Conservation (phyloP, 352 stramenopile genomes). For the Pythium graminicola region DNA sequence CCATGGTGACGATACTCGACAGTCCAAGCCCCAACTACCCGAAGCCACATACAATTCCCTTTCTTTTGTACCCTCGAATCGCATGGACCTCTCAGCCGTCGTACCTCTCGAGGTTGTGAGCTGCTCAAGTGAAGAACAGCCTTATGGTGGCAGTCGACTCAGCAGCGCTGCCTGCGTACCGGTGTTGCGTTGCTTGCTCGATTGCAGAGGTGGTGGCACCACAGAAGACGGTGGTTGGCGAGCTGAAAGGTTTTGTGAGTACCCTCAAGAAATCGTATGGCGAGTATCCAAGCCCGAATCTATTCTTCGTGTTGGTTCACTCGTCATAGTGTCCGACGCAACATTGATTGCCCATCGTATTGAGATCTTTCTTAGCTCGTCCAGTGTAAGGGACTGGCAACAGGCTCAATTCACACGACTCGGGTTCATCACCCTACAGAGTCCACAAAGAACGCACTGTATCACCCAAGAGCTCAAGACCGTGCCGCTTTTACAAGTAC, state of each 20-base stretch:
- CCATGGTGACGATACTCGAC: too few species aligned
- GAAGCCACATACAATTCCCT: too few species aligned
- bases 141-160: slow-evolving; percentile 18
- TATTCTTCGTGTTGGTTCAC: slow-evolving; percentile 17
- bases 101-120: slow-evolving; percentile 29
- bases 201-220: slow-evolving; percentile 2
- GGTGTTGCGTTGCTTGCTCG: slow-evolving; percentile 1
- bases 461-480: slow-evolving; percentile 45
- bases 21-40: too few species aligned
- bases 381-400: not conserved
- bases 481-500: slow-evolving; percentile 22
- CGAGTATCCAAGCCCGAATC: slow-evolving; percentile 23
- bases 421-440: slow-evolving; percentile 35
- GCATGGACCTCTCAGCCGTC: slow-evolving; percentile 11
- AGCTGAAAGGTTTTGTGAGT: slow-evolving; percentile 56
- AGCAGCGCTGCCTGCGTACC: slow-evolving; percentile 1
- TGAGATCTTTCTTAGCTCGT: slow-evolving; percentile 33
- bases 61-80: too few species aligned
- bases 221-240: slow-evolving; percentile 24
- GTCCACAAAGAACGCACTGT: slow-evolving; percentile 21
- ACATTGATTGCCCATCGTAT: slow-evolving; percentile 34
- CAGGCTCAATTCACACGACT: slow-evolving; percentile 29
- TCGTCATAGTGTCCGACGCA: slow-evolving; percentile 8
- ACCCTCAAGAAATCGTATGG: slow-evolving; percentile 51
- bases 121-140: slow-evolving; percentile 35